phyloP scores from a whole-genome alignment of 179 eudicot species.

The Actinidia chinensis region DNA sequence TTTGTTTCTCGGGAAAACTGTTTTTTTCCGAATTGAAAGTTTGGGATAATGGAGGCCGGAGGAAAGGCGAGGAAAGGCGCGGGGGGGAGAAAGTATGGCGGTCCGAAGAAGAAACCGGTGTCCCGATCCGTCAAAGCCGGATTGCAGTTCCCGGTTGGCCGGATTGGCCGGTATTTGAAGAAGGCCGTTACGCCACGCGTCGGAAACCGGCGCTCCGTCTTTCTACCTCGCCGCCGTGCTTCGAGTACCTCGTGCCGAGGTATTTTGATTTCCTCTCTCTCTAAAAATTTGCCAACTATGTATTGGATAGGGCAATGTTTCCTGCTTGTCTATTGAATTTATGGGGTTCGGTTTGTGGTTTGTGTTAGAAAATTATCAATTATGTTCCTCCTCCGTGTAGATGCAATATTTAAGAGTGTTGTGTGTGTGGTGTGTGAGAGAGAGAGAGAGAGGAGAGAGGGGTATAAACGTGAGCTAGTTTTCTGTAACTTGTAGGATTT shows the following conservation, averaged over 20 bases:
- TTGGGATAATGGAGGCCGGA: slow-evolving; percentile 25
- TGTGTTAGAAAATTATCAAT: neutral
- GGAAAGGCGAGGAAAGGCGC: slow-evolving; percentile 38
- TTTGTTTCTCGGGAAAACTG: slow-evolving; percentile 8
- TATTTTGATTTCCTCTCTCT: slow-evolving; percentile 17
- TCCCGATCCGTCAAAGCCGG: slow-evolving; percentile 54
- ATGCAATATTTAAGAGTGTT: too few relatives aligned
- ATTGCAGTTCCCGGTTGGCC: slow-evolving; percentile 51
- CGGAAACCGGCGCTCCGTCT: slow-evolving; percentile 65
- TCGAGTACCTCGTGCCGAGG: slow-evolving; percentile 60
- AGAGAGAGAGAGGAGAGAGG: too few relatives aligned
- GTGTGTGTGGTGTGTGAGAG: too few relatives aligned
- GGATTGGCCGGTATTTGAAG: slow-evolving; percentile 50
- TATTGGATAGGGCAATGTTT: neutral
- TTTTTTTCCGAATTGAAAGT: neutral
- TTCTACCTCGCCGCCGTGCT: slow-evolving; percentile 52
- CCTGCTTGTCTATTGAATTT: neutral
- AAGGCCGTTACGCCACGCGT: slow-evolving; percentile 52
- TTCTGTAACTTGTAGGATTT: neutral
- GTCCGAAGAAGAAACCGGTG: slow-evolving; percentile 51
- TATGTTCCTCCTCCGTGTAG: neutral
- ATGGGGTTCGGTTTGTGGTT: neutral
- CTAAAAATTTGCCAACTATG: neutral
- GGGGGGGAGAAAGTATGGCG: slow-evolving; percentile 51
- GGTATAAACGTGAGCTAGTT: neutral